A percentile compares a stretch with the other conserved stretches of the same genome.
phyloP scores from a whole-genome alignment of 768 basidiomycete genomes.

The Fomitopsis pulvina region DNA sequence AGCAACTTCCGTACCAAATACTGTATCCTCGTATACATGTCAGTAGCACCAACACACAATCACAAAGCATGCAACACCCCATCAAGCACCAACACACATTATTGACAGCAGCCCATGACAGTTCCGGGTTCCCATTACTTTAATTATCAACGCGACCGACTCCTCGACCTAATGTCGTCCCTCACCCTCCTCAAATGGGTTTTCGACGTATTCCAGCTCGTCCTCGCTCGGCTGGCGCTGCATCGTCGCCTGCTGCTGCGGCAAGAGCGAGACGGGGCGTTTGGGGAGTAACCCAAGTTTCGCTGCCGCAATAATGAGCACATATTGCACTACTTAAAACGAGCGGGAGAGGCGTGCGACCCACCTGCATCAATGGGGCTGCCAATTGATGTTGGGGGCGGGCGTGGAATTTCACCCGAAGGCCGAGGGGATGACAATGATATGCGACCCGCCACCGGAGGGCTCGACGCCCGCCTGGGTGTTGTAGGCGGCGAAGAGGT shows the following conservation, averaged over 20 bases:
- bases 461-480: not conserved
- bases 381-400: conserved; percentile 16
- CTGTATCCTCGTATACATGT: too few species aligned
- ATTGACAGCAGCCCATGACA: too few species aligned
- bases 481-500: not conserved
- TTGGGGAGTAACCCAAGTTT: conserved; percentile 71
- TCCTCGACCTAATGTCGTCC: conserved; percentile 15
- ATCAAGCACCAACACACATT: too few species aligned
- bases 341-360: not conserved
- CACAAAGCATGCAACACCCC: too few species aligned
- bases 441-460: not conserved
- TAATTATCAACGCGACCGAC: too few species aligned
- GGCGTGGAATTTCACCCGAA: conserved; percentile 16
- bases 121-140: too few species aligned
- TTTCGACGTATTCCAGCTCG: conserved; percentile 69
- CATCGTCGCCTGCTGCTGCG: conserved; percentile 26
- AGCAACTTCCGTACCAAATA: too few species aligned
- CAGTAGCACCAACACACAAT: too few species aligned
- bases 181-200: conserved; percentile 57
- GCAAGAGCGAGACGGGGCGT: conserved; percentile 57
- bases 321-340: not conserved
- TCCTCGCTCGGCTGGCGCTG: conserved; percentile 34
- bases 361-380: conserved; percentile 22
- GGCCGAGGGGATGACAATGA: conserved; percentile 12
- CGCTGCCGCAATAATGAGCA: conserved; percentile 26